phyloP scores from a whole-genome alignment of 177 flowering plant genomes.

The Vitis hybrid region DNA sequence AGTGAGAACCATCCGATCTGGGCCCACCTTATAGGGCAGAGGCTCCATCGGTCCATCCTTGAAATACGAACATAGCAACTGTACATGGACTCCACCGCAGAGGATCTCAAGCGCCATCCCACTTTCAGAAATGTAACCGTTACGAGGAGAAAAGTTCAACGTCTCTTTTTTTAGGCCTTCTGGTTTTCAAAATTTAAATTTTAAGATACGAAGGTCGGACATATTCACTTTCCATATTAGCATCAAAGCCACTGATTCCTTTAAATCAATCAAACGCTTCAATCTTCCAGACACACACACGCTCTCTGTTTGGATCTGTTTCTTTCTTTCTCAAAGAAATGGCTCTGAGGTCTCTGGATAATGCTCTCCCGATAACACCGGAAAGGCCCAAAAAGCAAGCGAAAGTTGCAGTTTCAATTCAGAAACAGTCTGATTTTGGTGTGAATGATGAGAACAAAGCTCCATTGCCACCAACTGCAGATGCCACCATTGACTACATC shows the following conservation, averaged over 20 bases:
- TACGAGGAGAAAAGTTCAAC: conserved; percentile 11
- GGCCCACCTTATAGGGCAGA: too few species aligned
- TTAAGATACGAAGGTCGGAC: not conserved
- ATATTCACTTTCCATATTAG: not conserved
- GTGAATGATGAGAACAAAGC: conserved; percentile 66
- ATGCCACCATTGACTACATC: conserved; percentile 60
- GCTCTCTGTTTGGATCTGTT: conserved; percentile 8
- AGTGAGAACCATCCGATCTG: too few species aligned
- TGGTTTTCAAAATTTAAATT: conserved; percentile 19
- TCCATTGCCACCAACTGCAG: conserved; percentile 36
- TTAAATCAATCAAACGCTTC: conserved; percentile 5
- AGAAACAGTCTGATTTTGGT: conserved; percentile 27
- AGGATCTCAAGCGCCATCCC: not conserved
- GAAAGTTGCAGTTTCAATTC: conserved; percentile 28
- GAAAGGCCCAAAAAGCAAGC: conserved; percentile 75
- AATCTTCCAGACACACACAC: not conserved
- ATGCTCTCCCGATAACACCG: conserved; percentile 58
- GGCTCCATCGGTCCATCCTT: not conserved
- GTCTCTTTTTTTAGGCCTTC: conserved; percentile 9
- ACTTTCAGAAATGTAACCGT: conserved; percentile 15
- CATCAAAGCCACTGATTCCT: not conserved
- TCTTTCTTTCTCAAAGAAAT: conserved; percentile 24
- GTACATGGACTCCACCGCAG: not conserved
- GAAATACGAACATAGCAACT: not conserved
- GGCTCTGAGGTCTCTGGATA: conserved; percentile 84